Base-by-base conservation (phyloP, 2,329 filamentous ascomycete genomes). In the Aciculosporium take region DNA sequence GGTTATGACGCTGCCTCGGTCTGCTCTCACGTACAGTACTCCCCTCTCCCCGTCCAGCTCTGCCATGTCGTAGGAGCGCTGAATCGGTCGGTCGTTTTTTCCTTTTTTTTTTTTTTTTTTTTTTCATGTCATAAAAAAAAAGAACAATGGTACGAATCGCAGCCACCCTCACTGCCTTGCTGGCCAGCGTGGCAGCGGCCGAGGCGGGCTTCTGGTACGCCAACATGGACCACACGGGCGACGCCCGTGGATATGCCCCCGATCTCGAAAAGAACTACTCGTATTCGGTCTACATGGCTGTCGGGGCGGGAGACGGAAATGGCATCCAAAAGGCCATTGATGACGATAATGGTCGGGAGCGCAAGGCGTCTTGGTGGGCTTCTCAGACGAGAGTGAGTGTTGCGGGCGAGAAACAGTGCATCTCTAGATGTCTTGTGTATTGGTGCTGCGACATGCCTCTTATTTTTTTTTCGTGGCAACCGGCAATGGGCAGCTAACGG, bases 281-380 rank as follows among this genome's bases (percentile, higher is more conserved):
- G 9, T 67, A 67, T 41, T 49, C 55, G 0, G 60, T 67, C 12
- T 66, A 51, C 48, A 59, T 56, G 45, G 51, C 56, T 1, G 63
- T 66, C 2, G 52, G 44, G 5, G 42, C 63, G 1, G 61, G 60
- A 4, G 58, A 65, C 42, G 61, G 53, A 23, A 47, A 50, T 4
- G 54, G 51, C 18, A 63, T 66, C 33, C 61, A 66, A 40, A 43
- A 37, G 3, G 62, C 62, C 28, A 65, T 67, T 47, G 60, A 60
- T 29, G 59, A 53, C 3, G 56, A 55, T 18, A 55, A 56, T 17
- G 59, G 60, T 7, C 51, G 42, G 6, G 52, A 42, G 9, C 56
- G 63, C 5, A 52, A 64, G 32, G 45, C 48, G 2, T 24, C 58
- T 39, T 66, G 63, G 63, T 49, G 66, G 9, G 59, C 63, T 2